Conservation (phyloP, 2,329 filamentous ascomycete genomes). For the Diplodia scrobiculata region DNA sequence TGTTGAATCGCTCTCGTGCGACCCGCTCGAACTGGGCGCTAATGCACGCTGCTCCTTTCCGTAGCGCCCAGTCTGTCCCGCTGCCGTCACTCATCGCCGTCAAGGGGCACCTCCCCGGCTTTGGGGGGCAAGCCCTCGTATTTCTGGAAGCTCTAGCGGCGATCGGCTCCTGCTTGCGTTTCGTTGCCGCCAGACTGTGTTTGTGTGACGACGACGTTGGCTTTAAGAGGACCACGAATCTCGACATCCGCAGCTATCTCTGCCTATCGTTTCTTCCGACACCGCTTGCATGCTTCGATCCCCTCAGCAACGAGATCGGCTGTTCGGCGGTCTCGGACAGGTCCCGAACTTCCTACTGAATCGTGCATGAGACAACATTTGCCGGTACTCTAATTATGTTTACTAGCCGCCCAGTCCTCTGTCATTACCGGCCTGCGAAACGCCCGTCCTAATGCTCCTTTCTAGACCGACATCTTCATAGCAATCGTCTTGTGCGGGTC, state of each 20-base stretch:
- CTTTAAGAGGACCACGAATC: slow-evolving; percentile 18
- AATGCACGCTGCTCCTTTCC: slow-evolving; percentile 15
- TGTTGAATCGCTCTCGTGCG: slow-evolving; percentile 5
- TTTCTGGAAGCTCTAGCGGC: background rate
- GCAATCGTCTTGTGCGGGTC: slow-evolving; percentile 86
- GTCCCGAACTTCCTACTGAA: background rate
- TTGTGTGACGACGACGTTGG: background rate
- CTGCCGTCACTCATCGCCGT: slow-evolving; percentile 1
- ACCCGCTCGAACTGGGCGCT: slow-evolving; percentile 15
- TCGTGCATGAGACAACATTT: slow-evolving; percentile 14
- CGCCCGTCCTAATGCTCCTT: background rate
- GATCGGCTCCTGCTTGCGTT: slow-evolving; percentile 9
- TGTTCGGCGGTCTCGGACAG: background rate
- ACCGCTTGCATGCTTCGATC: background rate
- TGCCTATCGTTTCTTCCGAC: background rate
- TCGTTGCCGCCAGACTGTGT: slow-evolving; percentile 3
- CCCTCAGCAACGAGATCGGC: background rate
- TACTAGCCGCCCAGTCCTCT: slow-evolving; percentile 1
- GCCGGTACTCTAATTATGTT: background rate
- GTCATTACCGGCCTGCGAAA: background rate
- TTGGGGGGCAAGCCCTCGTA: background rate
- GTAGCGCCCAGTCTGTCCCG: background rate
- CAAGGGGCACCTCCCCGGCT: background rate
- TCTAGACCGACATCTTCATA: slow-evolving; percentile 96
- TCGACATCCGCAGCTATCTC: background rate